Percentiles rank a stretch among this genome's conserved stretches.
Evolutionary conservation across 495 filamentous ascomycete species (phyloP).

Genomic region (Acidomyces sp.): DNA sequence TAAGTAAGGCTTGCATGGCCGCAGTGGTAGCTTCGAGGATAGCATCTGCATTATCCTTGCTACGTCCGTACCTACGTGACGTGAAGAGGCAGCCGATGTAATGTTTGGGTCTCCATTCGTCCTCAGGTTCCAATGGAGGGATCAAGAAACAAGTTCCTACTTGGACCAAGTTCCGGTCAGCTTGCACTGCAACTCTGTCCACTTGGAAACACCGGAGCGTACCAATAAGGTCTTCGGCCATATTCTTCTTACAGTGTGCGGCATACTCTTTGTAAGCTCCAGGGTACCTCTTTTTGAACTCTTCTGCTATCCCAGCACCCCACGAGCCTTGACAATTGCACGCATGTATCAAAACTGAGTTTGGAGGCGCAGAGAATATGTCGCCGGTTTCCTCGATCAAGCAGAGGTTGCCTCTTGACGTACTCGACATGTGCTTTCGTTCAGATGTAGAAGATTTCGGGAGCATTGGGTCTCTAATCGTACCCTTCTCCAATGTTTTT

Average conservation of each 20-base stretch:
- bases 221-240: background rate
- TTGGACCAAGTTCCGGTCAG: no score
- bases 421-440: no score
- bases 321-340: slow-evolving; percentile 28
- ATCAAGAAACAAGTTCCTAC: slow-evolving; percentile 27
- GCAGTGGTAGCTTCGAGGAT: slow-evolving; percentile 26
- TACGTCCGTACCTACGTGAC: slow-evolving; percentile 20
- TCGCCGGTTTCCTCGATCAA: slow-evolving; percentile 24
- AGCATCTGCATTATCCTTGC: slow-evolving; percentile 20
- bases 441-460: no score
- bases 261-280: slow-evolving; percentile 24
- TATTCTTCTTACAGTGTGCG: slow-evolving; percentile 20
- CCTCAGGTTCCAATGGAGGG: slow-evolving; percentile 19
- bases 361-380: slow-evolving; percentile 26
- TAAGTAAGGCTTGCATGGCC: slow-evolving; percentile 26
- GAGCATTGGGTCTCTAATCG: no score
- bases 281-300: slow-evolving; percentile 27
- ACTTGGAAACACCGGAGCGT: no score
- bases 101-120: slow-evolving; percentile 13
- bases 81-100: slow-evolving; percentile 32
- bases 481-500: no score
- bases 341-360: slow-evolving; percentile 30
- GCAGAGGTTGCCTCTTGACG: no score
- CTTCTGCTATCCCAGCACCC: slow-evolving; percentile 30
- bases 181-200: no score